Base-by-base conservation (phyloP, 805 yeast species). In the Isabelozyma pseudorhagii region DNA sequence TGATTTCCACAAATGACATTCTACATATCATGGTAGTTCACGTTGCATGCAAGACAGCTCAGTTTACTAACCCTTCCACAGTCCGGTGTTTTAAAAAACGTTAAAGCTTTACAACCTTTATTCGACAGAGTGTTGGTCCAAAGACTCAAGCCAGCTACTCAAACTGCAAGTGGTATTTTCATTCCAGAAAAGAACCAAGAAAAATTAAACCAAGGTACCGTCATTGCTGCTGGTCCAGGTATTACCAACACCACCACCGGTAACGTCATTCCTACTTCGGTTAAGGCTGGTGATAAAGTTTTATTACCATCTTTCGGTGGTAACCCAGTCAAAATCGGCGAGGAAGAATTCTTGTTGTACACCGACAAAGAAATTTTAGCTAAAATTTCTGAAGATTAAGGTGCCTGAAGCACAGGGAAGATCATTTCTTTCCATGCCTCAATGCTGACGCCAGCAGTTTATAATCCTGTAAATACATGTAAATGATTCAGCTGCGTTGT, bases 281-380 rank as follows among this genome's bases (percentile, higher is more conserved):
- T 94, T 51, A 76, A 82, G 66, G 83, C 88, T 44, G 99, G 99
- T 62, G 99, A 94, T 77, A 84, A 85, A 62, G 98, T 94, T 44
- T 78, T 94, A 77, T 89, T 94, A 66, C 98, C 98, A 56, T 83
- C 87, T 51, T 93, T 87, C 60, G 99, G 99, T 53, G 99, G 99
- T 50, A 83, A 91, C 57, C 74, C 89, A 55, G 81, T 94, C 71
- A 91, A 88, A 75, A 82, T 94, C 61, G 92, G 89, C 60, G 91
- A 87, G 53, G 96, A 92, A 61, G 87, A 82, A 67, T 84, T 77
- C 63, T 79, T 88, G 60, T 78, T 92, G 63, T 91, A 88, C 83
- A 87, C 97, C 70, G 98, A 94, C 74, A 77, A 88, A 63, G 99
- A 93, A 75, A 89, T 93, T 69, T 82, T 94, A 64, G 99, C 98